Conservation (phyloP, 805 yeast species). For the Candida corydali region DNA sequence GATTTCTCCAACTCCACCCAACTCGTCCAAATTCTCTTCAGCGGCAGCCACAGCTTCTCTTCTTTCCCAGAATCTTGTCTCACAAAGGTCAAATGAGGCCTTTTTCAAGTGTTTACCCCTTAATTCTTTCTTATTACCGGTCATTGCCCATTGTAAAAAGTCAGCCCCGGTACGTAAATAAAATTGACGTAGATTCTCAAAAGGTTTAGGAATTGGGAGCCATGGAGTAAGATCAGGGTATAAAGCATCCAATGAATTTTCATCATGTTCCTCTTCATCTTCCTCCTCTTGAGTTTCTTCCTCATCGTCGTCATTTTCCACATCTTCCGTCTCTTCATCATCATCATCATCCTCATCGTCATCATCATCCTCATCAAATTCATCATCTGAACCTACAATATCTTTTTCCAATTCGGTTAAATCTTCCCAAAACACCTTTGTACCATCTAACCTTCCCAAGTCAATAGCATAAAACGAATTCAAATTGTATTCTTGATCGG, state of each 20-base stretch:
- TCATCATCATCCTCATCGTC: constrained; percentile 72
- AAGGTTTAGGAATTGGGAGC: constrained; percentile 96
- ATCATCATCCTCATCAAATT: constrained; percentile 47
- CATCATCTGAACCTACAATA: constrained; percentile 61
- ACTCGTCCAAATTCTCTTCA: constrained; percentile 85
- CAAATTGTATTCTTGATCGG: constrained; percentile 78
- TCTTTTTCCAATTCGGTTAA: constrained; percentile 51
- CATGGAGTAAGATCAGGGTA: constrained; percentile 92
- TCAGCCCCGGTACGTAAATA: constrained; percentile 82
- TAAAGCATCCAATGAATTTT: constrained; percentile 58
- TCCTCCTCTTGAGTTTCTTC: constrained; percentile 49
- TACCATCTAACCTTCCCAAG: constrained; percentile 81
- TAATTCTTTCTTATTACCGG: constrained; percentile 76
- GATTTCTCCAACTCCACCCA: constrained; percentile 88
- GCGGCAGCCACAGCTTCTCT: constrained; percentile 85
- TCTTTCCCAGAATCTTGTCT: constrained; percentile 98
- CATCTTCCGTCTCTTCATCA: constrained; percentile 42
- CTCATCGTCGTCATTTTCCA: constrained; percentile 34
- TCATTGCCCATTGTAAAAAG: constrained; percentile 90
- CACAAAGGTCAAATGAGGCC: constrained; percentile 85
- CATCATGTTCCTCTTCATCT: constrained; percentile 68
- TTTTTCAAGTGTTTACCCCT: constrained; percentile 88
- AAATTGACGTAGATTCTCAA: constrained; percentile 78
- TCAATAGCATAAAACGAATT: constrained; percentile 87
- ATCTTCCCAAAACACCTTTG: constrained; percentile 88